phyloP scores from a whole-genome alignment of 495 filamentous ascomycete genomes.

The Trichoderma virens region DNA sequence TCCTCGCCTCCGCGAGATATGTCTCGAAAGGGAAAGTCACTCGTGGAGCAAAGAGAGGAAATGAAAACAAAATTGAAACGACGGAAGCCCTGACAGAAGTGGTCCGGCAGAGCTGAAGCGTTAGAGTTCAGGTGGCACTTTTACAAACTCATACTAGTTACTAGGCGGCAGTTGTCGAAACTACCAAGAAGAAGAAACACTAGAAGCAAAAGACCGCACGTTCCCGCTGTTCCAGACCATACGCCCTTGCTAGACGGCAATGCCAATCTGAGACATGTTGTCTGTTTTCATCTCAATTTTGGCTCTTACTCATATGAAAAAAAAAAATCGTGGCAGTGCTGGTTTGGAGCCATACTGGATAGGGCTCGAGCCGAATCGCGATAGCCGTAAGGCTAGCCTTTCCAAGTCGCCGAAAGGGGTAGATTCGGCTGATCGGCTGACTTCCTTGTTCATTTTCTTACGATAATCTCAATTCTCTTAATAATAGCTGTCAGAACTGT shows the following conservation, averaged over 20 bases:
- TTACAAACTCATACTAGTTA: background rate
- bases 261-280: background rate
- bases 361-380: background rate
- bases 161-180: background rate
- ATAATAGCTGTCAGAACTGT: too few species aligned
- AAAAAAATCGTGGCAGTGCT: background rate
- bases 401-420: background rate
- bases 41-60: background rate
- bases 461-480: too few species aligned
- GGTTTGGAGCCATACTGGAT: background rate
- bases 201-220: background rate
- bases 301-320: background rate
- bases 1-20: background rate
- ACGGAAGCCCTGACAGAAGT: background rate
- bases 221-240: background rate
- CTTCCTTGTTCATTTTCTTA: too few species aligned
- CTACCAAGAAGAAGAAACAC: background rate
- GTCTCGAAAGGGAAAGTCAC: background rate
- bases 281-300: too few species aligned
- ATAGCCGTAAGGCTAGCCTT: background rate
- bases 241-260: background rate
- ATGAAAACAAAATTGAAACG: background rate
- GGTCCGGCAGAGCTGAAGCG: background rate
- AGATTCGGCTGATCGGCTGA: background rate
- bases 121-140: slow-evolving; percentile 7